A percentile compares a stretch with the other conserved stretches of the same genome.
Evolutionary conservation across 2,329 filamentous ascomycete species (phyloP).

Genomic region (Fusarium sp.): DNA sequence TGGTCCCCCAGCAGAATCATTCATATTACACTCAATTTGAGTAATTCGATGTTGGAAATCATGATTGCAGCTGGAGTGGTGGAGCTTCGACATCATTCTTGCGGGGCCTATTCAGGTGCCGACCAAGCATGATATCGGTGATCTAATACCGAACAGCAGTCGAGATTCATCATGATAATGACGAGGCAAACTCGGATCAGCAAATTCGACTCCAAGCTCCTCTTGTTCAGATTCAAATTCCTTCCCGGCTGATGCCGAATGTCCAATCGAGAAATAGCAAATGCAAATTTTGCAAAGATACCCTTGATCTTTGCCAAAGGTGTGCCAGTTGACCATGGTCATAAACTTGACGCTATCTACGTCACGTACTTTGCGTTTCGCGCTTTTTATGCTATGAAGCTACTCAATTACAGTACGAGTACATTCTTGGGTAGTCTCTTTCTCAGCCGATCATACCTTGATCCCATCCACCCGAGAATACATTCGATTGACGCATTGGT

Average conservation of each 20-base stretch:
- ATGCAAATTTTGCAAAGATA: not conserved
- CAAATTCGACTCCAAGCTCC: constrained; percentile 12
- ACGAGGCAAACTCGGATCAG: constrained; percentile 35
- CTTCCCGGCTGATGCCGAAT: constrained; percentile 6
- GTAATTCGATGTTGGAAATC: constrained; percentile 17
- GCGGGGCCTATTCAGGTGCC: constrained; percentile 20
- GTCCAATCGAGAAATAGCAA: not conserved
- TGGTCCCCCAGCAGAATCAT: constrained; percentile 17
- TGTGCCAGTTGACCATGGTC: not conserved
- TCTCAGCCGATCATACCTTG: not conserved
- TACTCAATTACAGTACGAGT: constrained; percentile 28
- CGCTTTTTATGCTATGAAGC: not conserved
- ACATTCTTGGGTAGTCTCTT: not conserved
- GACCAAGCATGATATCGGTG: constrained; percentile 32
- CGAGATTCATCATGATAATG: constrained; percentile 24
- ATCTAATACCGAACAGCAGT: constrained; percentile 37
- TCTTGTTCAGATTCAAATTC: not conserved
- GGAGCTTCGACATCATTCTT: constrained; percentile 37
- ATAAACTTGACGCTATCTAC: constrained; percentile 2
- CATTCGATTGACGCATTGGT: constrained; percentile 5
- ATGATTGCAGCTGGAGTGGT: constrained; percentile 34
- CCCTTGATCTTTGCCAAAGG: constrained; percentile 3
- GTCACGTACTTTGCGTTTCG: constrained; percentile 3
- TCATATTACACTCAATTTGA: constrained; percentile 10
- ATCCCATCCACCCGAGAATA: constrained; percentile 8